phyloP scores from a whole-genome alignment of 768 basidiomycete species.

The Symmetrospora coprosmae region DNA sequence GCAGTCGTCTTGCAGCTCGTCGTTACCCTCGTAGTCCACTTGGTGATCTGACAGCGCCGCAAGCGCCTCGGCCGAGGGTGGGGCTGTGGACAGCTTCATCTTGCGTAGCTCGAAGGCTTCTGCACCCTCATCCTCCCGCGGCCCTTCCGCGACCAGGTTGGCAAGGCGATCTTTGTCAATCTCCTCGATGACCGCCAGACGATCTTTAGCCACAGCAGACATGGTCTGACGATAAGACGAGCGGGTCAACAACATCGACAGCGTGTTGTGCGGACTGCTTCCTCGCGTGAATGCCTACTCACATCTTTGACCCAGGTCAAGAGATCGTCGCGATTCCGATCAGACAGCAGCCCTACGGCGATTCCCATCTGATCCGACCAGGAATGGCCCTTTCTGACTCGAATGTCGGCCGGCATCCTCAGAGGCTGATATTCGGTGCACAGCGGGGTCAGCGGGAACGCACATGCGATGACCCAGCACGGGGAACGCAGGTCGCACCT shows the following conservation, averaged over 20 bases:
- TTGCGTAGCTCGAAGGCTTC: background rate
- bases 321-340: slow-evolving; percentile 50
- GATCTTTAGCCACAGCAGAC: background rate
- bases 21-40: slow-evolving; percentile 58
- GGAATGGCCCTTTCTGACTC: slow-evolving; percentile 36
- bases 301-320: slow-evolving; percentile 74
- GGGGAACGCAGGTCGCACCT: slow-evolving; percentile 20
- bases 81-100: slow-evolving; percentile 24
- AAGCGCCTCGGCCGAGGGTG: slow-evolving; percentile 1
- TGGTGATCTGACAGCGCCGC: slow-evolving; percentile 27
- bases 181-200: slow-evolving; percentile 43
- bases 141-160: slow-evolving; percentile 39
- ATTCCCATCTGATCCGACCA: slow-evolving; percentile 85
- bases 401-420: slow-evolving; percentile 5
- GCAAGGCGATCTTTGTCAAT: slow-evolving; percentile 46
- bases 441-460: no score
- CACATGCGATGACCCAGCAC: no score
- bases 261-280: background rate
- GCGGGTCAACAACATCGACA: no score
- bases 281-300: slow-evolving; percentile 35
- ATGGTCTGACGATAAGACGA: slow-evolving; percentile 35
- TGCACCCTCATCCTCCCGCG: slow-evolving; percentile 22
- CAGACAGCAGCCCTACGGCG: slow-evolving; percentile 57
- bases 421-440: slow-evolving; percentile 6
- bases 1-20: slow-evolving; percentile 62